Base-by-base conservation (phyloP, 345 rosid species). In the Linum usitatissimum region DNA sequence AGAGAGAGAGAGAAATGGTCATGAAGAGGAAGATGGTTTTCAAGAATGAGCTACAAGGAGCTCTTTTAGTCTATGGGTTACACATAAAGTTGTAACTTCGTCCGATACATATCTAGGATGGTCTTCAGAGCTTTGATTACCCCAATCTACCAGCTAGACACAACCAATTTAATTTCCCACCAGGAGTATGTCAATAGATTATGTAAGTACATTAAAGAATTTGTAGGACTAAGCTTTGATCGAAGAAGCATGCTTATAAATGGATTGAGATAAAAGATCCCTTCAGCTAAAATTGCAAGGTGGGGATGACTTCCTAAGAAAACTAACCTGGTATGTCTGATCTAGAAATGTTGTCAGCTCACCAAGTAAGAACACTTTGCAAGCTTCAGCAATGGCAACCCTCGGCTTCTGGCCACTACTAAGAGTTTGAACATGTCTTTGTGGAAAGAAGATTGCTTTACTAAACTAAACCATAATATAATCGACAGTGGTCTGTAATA, bases 321-420 rank as follows among this genome's bases (percentile, higher is more conserved):
- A 0, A 62, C 21, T 8, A 70, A 89, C 98, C 87, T 92, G 97
- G 66, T 89, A 93, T 39, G 59, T 83, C 72, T 89, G 86, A 72
- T 92, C 97, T 49, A 92, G 72, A 73, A 87, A 92, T 39, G 97
- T 92, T 1, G 97, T 89, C 66, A 92, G 96, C 83, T 92, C 98
- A 72, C 89, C 96, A 71, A 92, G 70, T 62, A 89, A 72, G 42
- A 89, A 73, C 60, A 89, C 95, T 71, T 83, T 87, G 78, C 94
- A 87, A 55, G 91, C 84, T 84, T 92, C 97, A 67, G 98, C 98
- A 66, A 92, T 89, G 30, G 97, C 97, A 6, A 89, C 88, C 77
- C 95, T 80, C 77, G 89, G 95, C 73, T 92, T 92, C 73, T 92
- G 96, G 72, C 96, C 98, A 58, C 98, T 96, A 64, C 96, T 92